A percentile compares a stretch with the other conserved stretches of the same genome.
Conservation (phyloP, 1,284 basidiomycete species). For the Leccinum solheimii region DNA sequence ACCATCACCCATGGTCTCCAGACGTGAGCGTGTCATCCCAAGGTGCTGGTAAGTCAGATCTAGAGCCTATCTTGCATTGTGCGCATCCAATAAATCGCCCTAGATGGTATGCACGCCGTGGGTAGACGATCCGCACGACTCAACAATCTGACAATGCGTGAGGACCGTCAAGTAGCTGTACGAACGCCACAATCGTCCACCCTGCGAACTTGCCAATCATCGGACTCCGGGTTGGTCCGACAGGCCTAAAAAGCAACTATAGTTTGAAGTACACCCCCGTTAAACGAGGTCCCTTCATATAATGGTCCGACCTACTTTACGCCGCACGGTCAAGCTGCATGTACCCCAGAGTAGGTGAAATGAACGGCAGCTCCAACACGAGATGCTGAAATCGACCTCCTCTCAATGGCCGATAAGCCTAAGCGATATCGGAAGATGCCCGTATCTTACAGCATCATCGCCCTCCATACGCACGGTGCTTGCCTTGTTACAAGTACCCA, state of each 20-base stretch:
- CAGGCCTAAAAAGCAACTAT: not conserved
- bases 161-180: not conserved
- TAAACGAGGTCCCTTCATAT: not conserved
- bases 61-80: not conserved
- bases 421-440: not conserved
- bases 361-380: not conserved
- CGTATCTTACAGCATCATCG: not conserved
- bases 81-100: not conserved
- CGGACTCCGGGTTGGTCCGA: not conserved
- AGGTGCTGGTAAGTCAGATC: not conserved
- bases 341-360: not conserved
- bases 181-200: not conserved
- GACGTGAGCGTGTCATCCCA: not conserved
- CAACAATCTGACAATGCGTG: not conserved
- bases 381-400: not conserved
- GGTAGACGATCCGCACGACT: not conserved
- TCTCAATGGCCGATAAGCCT: not conserved
- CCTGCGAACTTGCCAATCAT: not conserved
- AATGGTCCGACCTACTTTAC: not conserved
- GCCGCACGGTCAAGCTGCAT: not conserved
- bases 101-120: too few species aligned
- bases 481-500: too few species aligned
- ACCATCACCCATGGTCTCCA: not conserved
- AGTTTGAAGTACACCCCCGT: not conserved
- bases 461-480: too few species aligned